Percentiles rank a stretch among this genome's conserved stretches.
phyloP scores from a whole-genome alignment of 1,139 yeast genomes.

The Nematodospora anomalae region DNA sequence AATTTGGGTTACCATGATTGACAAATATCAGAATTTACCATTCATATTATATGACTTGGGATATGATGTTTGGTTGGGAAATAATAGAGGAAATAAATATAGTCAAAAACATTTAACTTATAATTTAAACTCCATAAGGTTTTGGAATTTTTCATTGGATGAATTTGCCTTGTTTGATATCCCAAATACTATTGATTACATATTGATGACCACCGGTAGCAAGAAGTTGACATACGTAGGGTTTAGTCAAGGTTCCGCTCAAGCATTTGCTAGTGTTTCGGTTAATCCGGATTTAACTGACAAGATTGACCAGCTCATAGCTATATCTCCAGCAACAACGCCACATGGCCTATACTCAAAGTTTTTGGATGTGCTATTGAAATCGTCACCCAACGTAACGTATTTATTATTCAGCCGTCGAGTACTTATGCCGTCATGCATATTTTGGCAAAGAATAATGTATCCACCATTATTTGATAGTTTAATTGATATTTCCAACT shows the following conservation, averaged over 20 bases:
- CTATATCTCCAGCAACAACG: conserved; percentile 91
- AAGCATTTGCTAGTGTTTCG: conserved; percentile 78
- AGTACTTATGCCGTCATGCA: conserved; percentile 71
- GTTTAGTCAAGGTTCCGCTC: conserved; percentile 91
- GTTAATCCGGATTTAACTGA: conserved; percentile 67
- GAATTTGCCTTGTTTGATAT: conserved; percentile 51
- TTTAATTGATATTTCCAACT: conserved; percentile 69
- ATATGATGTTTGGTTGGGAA: conserved; percentile 91
- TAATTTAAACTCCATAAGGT: conserved; percentile 37
- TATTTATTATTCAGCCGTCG: conserved; percentile 73
- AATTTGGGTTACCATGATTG: conserved; percentile 77
- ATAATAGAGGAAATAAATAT: conserved; percentile 87
- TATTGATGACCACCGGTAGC: conserved; percentile 26
- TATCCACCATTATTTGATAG: conserved; percentile 80
- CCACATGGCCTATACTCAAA: conserved; percentile 82
- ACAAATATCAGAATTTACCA: conserved; percentile 67
- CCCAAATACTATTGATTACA: conserved; percentile 45
- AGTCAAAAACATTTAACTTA: conserved; percentile 49
- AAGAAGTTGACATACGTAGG: conserved; percentile 68
- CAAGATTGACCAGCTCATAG: conserved; percentile 71
- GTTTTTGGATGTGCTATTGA: conserved; percentile 72
- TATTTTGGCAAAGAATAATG: conserved; percentile 79
- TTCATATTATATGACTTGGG: conserved; percentile 75
- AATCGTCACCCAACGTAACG: conserved; percentile 75
- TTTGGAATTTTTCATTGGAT: conserved; percentile 50